These are phyloP conservation scores for Eimeria necatrix DNA, from an alignment of 169 alveolate genomes.

Conservation along the genomic window DNA sequence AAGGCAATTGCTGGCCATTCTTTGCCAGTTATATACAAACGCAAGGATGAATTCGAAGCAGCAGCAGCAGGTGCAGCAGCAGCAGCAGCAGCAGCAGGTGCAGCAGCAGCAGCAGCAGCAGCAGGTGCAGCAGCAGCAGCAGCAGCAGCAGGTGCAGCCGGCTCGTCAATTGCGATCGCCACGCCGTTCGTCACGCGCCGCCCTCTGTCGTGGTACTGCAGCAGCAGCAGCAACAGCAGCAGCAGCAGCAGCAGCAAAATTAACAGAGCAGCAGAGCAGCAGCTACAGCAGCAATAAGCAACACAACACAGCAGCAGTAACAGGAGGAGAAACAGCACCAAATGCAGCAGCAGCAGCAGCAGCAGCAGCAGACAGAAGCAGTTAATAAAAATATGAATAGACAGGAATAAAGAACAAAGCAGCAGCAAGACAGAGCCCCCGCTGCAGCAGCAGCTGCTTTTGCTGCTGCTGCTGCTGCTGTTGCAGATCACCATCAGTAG, in stretches of 20 bases:
- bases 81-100: too few relatives aligned
- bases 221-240: neutral
- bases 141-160: neutral
- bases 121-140: neutral
- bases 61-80: too few relatives aligned
- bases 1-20: neutral
- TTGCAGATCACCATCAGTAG: too few relatives aligned
- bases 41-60: too few relatives aligned
- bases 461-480: too few relatives aligned
- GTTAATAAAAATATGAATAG: neutral
- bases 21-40: neutral
- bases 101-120: neutral
- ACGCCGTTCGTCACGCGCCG: neutral
- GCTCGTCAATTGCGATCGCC: neutral
- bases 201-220: neutral
- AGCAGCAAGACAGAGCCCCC: neutral
- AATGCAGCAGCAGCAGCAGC: too few relatives aligned
- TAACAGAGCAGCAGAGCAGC: neutral
- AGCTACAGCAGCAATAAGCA: too few relatives aligned
- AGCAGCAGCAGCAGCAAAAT: neutral
- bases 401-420: neutral
- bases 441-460: too few relatives aligned
- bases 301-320: too few relatives aligned
- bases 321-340: too few relatives aligned
- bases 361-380: neutral